Conservation (phyloP, 495 filamentous ascomycete species). For the Xylaria venustula region DNA sequence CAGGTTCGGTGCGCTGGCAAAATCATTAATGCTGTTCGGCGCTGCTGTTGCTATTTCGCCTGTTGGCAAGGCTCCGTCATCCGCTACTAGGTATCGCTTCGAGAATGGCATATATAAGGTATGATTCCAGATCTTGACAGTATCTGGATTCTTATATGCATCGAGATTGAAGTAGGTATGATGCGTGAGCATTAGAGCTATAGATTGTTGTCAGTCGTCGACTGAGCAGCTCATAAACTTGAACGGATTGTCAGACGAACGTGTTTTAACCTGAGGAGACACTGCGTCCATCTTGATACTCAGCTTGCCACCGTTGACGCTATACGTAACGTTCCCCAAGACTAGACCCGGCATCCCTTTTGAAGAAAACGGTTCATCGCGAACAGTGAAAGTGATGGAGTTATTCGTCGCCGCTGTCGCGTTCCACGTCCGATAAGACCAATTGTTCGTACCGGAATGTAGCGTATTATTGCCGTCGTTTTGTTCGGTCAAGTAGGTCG, state of each 20-base stretch:
- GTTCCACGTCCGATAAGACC: constrained; percentile 55
- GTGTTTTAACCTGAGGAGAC: constrained; percentile 50
- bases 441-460: constrained; percentile 60
- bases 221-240: constrained; percentile 31
- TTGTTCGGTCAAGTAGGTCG: constrained; percentile 46
- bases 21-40: constrained; percentile 65
- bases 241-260: constrained; percentile 27
- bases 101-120: constrained; percentile 70
- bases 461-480: constrained; percentile 60
- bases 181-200: constrained; percentile 23
- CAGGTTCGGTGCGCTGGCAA: constrained; percentile 58
- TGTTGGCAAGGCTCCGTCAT: constrained; percentile 70
- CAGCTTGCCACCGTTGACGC: constrained; percentile 49
- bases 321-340: constrained; percentile 72
- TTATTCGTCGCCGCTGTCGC: constrained; percentile 55
- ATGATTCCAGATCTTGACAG: constrained; percentile 66
- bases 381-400: constrained; percentile 77
- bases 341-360: constrained; percentile 74
- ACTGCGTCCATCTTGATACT: constrained; percentile 52
- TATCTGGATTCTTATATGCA: constrained; percentile 61
- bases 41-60: constrained; percentile 63
- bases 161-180: constrained; percentile 85
- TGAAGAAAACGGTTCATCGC: constrained; percentile 62
- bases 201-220: constrained; percentile 40
- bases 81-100: constrained; percentile 63